Evolutionary conservation across 495 filamentous ascomycete species (phyloP).

Genomic region (Lichenothelia convexa): DNA sequence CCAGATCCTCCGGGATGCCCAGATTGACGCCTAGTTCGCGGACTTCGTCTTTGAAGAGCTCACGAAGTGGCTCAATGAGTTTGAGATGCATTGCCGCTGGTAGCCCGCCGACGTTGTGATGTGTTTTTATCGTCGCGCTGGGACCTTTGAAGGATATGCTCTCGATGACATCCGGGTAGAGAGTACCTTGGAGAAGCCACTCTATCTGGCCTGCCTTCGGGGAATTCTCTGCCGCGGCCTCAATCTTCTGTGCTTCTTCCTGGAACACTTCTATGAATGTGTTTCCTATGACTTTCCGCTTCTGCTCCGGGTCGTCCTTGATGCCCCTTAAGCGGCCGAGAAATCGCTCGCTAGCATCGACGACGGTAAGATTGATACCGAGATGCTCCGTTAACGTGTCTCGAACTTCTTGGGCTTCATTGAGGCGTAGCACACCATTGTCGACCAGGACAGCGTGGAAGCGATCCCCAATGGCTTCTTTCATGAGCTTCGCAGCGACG

Average conservation of each 20-base stretch:
- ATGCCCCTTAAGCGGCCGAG: constrained; percentile 56
- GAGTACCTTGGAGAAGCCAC: constrained; percentile 72
- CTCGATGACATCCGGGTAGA: constrained; percentile 70
- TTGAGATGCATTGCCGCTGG: constrained; percentile 41
- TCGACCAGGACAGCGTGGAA: constrained; percentile 83
- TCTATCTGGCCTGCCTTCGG: constrained; percentile 49
- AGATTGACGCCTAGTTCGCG: constrained; percentile 60
- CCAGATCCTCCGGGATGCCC: constrained; percentile 56
- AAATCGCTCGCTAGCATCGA: constrained; percentile 64
- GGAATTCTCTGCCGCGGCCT: constrained; percentile 42
- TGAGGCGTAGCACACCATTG: constrained; percentile 71
- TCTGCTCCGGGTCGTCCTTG: constrained; percentile 62
- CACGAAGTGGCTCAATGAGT: constrained; percentile 62
- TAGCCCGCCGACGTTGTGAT: constrained; percentile 71
- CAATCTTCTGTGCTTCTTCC: constrained; percentile 57
- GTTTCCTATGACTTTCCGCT: constrained; percentile 81
- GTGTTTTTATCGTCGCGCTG: constrained; percentile 64
- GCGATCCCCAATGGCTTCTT: constrained; percentile 62
- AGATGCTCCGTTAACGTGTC: constrained; percentile 56
- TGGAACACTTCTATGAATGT: constrained; percentile 84
- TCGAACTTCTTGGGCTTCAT: constrained; percentile 68
- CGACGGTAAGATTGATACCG: constrained; percentile 77
- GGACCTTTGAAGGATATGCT: constrained; percentile 69
- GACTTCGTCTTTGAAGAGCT: constrained; percentile 74
- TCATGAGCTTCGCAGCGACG: constrained; percentile 74